Percentiles rank a stretch among this genome's conserved stretches.
Evolutionary conservation across 83 land plant genomes (phyloP).

Genomic region (Thuja plicata): DNA sequence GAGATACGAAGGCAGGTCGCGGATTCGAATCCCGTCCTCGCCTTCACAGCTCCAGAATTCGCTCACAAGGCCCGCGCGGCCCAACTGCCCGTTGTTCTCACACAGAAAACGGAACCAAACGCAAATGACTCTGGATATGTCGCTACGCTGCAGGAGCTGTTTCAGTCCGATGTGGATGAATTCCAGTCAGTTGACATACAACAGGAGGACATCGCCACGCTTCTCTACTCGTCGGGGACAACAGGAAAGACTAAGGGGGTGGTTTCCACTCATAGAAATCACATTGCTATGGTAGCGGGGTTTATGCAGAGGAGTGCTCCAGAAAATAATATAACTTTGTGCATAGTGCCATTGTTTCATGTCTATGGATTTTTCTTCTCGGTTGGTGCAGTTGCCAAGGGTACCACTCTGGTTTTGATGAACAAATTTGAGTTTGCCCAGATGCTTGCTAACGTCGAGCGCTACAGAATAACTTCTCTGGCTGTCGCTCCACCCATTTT

Average conservation of each 20-base stretch:
- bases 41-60: background rate
- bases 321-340: background rate
- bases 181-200: background rate
- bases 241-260: slow-evolving; percentile 46
- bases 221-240: slow-evolving; percentile 52
- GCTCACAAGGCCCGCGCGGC: too few relatives aligned
- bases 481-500: slow-evolving; percentile 50
- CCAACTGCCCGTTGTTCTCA: too few relatives aligned
- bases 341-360: slow-evolving; percentile 34
- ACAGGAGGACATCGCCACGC: slow-evolving; percentile 34
- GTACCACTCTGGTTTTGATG: slow-evolving; percentile 28
- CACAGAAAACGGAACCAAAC: too few relatives aligned
- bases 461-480: slow-evolving; percentile 32
- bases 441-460: slow-evolving; percentile 34
- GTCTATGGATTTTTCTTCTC: slow-evolving; percentile 10
- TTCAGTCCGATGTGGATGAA: background rate
- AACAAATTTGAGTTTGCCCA: slow-evolving; percentile 24
- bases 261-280: background rate
- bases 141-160: background rate
- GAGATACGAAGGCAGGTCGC: background rate
- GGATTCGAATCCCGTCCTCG: background rate
- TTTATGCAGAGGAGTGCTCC: slow-evolving; percentile 8
- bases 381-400: slow-evolving; percentile 19
- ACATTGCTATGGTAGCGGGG: background rate
- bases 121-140: background rate